phyloP scores from a whole-genome alignment of 73 alveolate genomes.

The Stentor roeselii region DNA sequence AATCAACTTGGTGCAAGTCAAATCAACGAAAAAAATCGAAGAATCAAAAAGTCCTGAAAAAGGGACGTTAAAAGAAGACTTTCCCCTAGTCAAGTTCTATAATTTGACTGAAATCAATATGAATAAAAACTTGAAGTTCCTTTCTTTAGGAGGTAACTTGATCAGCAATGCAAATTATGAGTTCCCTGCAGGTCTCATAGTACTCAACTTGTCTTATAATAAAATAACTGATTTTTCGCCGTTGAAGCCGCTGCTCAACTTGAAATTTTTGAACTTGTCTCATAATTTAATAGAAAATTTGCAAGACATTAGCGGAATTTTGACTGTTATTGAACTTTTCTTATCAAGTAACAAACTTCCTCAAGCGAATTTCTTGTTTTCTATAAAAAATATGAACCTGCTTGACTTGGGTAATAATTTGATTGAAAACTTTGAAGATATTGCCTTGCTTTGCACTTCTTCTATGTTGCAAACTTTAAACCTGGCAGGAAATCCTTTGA shows the following conservation, averaged over 20 bases:
- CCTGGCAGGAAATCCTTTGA: background rate
- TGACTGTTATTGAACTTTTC: background rate
- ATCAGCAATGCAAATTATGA: background rate
- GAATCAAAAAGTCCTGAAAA: background rate
- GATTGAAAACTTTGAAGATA: background rate
- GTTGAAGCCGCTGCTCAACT: background rate
- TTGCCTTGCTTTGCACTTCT: background rate
- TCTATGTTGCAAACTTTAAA: background rate
- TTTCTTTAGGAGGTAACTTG: background rate
- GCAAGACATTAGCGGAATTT: background rate
- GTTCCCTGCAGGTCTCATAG: background rate
- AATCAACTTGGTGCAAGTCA: background rate
- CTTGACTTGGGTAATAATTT: background rate
- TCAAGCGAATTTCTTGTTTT: background rate
- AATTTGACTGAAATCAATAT: background rate
- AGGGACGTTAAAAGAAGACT: constrained; percentile 2
- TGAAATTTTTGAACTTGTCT: background rate
- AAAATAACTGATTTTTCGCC: background rate
- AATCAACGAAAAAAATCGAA: background rate
- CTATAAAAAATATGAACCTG: background rate
- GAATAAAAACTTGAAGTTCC: background rate
- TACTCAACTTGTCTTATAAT: background rate
- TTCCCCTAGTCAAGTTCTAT: background rate
- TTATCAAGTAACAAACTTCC: background rate
- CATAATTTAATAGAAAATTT: background rate